A percentile compares a stretch with the other conserved stretches of the same genome.
phyloP scores from a whole-genome alignment of 257 asterid species.

The Lantana camara region DNA sequence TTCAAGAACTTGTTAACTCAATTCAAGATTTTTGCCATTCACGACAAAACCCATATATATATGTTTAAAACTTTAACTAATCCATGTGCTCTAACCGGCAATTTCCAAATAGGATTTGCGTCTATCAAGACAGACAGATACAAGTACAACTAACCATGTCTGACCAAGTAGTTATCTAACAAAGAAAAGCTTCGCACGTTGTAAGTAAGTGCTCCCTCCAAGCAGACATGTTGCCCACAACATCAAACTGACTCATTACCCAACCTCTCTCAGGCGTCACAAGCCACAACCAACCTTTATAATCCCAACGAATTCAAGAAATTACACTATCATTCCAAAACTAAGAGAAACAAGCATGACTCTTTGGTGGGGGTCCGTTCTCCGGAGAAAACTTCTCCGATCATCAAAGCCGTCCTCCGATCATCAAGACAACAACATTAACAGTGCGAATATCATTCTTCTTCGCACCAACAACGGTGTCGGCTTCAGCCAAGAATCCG shows the following conservation, averaged over 20 bases:
- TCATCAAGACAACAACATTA: constrained; percentile 21
- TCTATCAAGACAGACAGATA: no score
- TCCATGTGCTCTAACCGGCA: background rate
- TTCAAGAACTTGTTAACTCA: no score
- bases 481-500: constrained; percentile 34
- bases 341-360: constrained; percentile 8
- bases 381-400: constrained; percentile 45
- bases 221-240: constrained; percentile 36
- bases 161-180: constrained; percentile 6
- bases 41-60: no score
- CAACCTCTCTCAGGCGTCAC: background rate
- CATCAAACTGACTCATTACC: constrained; percentile 5
- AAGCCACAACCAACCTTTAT: background rate
- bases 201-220: constrained; percentile 5
- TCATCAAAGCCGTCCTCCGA: constrained; percentile 24
- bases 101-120: no score
- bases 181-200: constrained; percentile 31
- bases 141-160: background rate
- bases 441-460: constrained; percentile 14
- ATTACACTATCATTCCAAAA: background rate
- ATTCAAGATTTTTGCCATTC: no score
- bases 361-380: constrained; percentile 38
- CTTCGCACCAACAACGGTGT: constrained; percentile 45
- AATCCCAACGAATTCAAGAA: constrained; percentile 1
- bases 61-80: no score